Base-by-base conservation (phyloP, 768 basidiomycete genomes). In the Leccinum aurantiacum region DNA sequence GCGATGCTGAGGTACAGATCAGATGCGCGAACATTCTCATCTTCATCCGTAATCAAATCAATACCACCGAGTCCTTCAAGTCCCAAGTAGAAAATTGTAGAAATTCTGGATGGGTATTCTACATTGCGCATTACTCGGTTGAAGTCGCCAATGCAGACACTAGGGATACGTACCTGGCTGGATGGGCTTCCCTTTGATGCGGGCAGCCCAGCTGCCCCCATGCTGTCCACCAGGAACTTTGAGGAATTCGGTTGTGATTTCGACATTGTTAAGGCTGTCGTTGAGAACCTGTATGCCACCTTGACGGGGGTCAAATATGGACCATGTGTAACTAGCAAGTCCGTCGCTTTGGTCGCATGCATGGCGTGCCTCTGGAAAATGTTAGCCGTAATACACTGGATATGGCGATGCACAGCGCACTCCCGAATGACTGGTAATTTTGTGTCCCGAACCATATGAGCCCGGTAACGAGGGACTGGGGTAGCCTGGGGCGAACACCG, bases 391-490 rank as follows among this genome's bases (percentile, higher is more conserved):
- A 38, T 22, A 52, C 33, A 47, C 35, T 57, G 27, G 19, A 54
- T 15, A 53, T 27, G 59, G 22, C 9, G 15, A 37, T 25, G 37
- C 55, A 65, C n/a, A 41, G 77, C 89, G 72, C 61, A 88, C 90
- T 81, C 61, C 76, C 71, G 59, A 86, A 75, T 63, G 91, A 88
- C 68, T 87, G 80, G 69, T 85, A 97, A 75, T 96, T 84, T 41
- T 92, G 87, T 8, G 91, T 88, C 31, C 95, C 92, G 71, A 92
- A 94, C 95, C 95, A 98, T 74, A 96, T 84, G 35, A 98, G 82
- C 13, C 95, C 95, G 3, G 91, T 93, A 86, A 95, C 84, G 27
- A 98, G 81, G n/a, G 91, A 93, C 66, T 91, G 85, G 0, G 95
- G 93, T 63, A 93, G 76, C 48, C 89, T 82, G 13, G 95, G 92